These are phyloP conservation scores for Melanogaster broomeanus DNA, from an alignment of 768 basidiomycete genomes.

Conservation along the genomic window DNA sequence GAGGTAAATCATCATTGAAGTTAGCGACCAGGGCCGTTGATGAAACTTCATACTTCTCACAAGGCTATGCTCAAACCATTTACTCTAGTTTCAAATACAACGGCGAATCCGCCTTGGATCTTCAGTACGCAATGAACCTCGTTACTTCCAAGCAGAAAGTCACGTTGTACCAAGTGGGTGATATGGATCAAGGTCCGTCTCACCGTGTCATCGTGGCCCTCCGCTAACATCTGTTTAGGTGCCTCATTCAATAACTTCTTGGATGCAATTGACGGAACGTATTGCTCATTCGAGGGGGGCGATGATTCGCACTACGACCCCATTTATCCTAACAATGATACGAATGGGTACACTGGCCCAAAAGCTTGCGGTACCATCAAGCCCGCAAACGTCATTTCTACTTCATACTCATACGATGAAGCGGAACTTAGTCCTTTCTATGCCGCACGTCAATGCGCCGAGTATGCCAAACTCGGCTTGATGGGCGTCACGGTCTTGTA, in stretches of 20 bases:
- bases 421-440: slow-evolving; percentile 34
- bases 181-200: slow-evolving; percentile 38
- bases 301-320: slow-evolving; percentile 41
- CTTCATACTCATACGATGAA: slow-evolving; percentile 40
- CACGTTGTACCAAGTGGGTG: slow-evolving; percentile 47
- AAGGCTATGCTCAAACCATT: slow-evolving; percentile 46
- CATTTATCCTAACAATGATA: slow-evolving; percentile 32
- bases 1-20: slow-evolving; percentile 30
- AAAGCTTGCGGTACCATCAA: slow-evolving; percentile 32
- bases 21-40: background rate
- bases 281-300: slow-evolving; percentile 45
- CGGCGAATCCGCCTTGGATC: slow-evolving; percentile 59
- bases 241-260: slow-evolving; percentile 49
- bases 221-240: slow-evolving; percentile 24
- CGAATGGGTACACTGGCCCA: slow-evolving; percentile 31
- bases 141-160: slow-evolving; percentile 41
- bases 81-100: slow-evolving; percentile 45
- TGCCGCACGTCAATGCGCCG: slow-evolving; percentile 39
- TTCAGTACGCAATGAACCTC: slow-evolving; percentile 56
- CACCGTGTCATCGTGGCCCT: background rate
- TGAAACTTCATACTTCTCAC: slow-evolving; percentile 24
- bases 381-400: slow-evolving; percentile 39
- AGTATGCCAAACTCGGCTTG: slow-evolving; percentile 44
- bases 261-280: slow-evolving; percentile 47
- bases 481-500: slow-evolving; percentile 41